phyloP scores from a whole-genome alignment of 2,329 filamentous ascomycete genomes.

The Nemania sp. region DNA sequence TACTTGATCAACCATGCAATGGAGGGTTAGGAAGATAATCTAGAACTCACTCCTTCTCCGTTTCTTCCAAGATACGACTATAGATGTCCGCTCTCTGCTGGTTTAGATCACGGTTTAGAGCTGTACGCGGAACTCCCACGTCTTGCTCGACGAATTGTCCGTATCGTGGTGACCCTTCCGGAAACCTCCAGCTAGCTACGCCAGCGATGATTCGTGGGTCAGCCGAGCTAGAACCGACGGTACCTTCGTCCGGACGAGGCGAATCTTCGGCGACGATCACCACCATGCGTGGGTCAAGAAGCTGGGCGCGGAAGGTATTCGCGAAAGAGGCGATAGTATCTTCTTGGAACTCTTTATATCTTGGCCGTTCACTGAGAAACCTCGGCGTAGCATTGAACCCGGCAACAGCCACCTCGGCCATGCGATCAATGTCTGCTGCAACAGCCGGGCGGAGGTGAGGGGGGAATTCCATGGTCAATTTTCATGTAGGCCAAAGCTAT shows the following conservation, averaged over 20 bases:
- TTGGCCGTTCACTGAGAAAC: slow-evolving; percentile 17
- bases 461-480: background rate
- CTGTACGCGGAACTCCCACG: background rate
- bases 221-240: background rate
- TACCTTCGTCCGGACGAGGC: background rate
- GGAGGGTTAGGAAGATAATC: background rate
- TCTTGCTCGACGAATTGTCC: slow-evolving; percentile 12
- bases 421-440: slow-evolving; percentile 11
- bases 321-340: slow-evolving; percentile 9
- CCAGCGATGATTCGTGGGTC: background rate
- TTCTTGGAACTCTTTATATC: background rate
- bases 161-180: background rate
- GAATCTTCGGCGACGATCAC: slow-evolving; percentile 9
- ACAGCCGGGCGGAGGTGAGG: slow-evolving; percentile 3
- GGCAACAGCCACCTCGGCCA: slow-evolving; percentile 6
- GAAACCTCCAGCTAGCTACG: slow-evolving; percentile 13
- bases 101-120: background rate
- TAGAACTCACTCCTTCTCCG: background rate
- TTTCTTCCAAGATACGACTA: background rate
- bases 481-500: background rate
- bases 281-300: slow-evolving; percentile 9
- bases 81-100: background rate
- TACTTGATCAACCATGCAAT: background rate
- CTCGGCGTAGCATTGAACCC: slow-evolving; percentile 11
- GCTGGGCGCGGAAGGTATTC: slow-evolving; percentile 12